These are phyloP conservation scores for Agapanthus africanus DNA, from an alignment of 106 monocot genomes.

Conservation along the genomic window DNA sequence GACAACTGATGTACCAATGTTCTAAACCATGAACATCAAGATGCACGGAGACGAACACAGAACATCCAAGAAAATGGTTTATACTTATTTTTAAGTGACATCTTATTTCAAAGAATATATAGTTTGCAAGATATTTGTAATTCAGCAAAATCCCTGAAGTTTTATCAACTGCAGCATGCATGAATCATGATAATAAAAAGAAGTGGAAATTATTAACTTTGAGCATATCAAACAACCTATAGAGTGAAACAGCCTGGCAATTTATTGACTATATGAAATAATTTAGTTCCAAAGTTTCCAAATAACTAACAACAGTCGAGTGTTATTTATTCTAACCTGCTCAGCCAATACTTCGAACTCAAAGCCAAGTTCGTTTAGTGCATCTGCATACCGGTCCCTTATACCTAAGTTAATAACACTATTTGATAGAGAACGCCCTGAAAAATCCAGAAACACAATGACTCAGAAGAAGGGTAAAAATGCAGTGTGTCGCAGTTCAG, in stretches of 20 bases:
- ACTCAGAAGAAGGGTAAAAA: neutral
- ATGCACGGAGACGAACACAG: too few relatives aligned
- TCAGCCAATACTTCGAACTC: conserved; percentile 30
- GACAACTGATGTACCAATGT: too few relatives aligned
- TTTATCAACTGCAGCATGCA: neutral
- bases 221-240: neutral
- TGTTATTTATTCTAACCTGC: conserved; percentile 26
- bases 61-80: too few relatives aligned
- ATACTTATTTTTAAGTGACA: too few relatives aligned
- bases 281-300: neutral
- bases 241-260: neutral
- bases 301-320: neutral
- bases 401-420: conserved; percentile 33
- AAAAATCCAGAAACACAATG: neutral
- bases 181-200: neutral
- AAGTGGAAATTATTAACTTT: neutral
- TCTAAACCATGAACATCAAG: too few relatives aligned
- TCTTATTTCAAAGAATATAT: too few relatives aligned
- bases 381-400: conserved; percentile 30
- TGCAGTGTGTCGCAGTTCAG: too few relatives aligned
- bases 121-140: too few relatives aligned
- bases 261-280: neutral
- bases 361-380: conserved; percentile 34
- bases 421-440: conserved; percentile 39
- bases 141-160: neutral